These are phyloP conservation scores for Jacaranda copaia DNA, from an alignment of 257 asterid species.

Conservation along the genomic window DNA sequence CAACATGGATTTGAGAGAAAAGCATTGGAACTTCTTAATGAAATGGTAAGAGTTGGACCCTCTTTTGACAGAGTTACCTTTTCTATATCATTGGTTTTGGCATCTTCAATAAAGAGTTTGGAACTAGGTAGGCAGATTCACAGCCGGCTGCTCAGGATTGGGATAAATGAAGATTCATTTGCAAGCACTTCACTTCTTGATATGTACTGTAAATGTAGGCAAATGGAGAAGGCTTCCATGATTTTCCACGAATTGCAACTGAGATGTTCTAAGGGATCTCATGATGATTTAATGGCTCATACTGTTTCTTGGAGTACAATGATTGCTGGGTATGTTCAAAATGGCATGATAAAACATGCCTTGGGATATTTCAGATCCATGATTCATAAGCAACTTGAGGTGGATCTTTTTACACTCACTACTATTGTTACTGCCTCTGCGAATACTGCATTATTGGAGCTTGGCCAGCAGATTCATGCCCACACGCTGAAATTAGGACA, in stretches of 20 bases:
- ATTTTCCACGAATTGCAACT: conserved; percentile 49
- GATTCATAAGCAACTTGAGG: conserved; percentile 50
- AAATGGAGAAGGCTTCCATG: conserved; percentile 62
- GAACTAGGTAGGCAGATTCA: conserved; percentile 78
- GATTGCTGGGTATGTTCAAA: conserved; percentile 67
- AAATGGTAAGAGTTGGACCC: conserved; percentile 57
- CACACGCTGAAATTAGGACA: conserved; percentile 62
- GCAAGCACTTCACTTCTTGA: conserved; percentile 64
- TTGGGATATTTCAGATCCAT: conserved; percentile 55
- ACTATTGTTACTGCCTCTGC: conserved; percentile 63
- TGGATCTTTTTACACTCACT: conserved; percentile 64
- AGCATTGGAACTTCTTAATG: conserved; percentile 59
- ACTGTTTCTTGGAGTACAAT: conserved; percentile 65
- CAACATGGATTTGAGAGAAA: conserved; percentile 51
- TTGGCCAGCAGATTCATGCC: conserved; percentile 80
- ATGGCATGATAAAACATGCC: conserved; percentile 64
- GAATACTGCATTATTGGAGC: conserved; percentile 54
- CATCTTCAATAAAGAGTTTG: conserved; percentile 54
- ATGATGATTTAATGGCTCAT: conserved; percentile 47
- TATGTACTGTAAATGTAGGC: conserved; percentile 79
- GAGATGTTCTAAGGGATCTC: conserved; percentile 34
- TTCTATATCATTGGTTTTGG: conserved; percentile 65
- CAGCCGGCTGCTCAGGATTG: conserved; percentile 56
- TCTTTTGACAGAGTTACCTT: conserved; percentile 57
- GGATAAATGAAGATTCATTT: conserved; percentile 54